Base-by-base conservation (phyloP, 1,139 yeast species). In the Geotrichum reessii region DNA sequence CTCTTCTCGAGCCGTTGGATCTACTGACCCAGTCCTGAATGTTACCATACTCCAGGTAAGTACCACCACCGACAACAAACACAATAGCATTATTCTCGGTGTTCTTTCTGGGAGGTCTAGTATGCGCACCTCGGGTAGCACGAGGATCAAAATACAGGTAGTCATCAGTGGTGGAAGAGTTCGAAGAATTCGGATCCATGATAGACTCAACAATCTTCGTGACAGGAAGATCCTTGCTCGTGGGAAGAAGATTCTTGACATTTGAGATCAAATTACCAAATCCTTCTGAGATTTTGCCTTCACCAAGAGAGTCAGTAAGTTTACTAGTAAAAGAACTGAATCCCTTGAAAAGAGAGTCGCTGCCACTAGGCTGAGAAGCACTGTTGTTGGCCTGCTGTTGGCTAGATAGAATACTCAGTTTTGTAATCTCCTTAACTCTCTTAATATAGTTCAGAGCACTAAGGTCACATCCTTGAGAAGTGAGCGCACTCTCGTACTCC, bases 31-130 rank as follows among this genome's bases (percentile, higher is more conserved):
- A 92, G 71, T 93, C 97, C 72, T 89, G 96, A 66, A 93, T 79
- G 69, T 92, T 92, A 64, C 92, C 95, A 70, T 93, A 93, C 74
- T 93, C 99, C 64, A 89, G 76, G 70, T 91, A 93, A 72, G 89
- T 92, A 53, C 98, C 99, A 40, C 99, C 99, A 22, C 99, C 99
- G 61, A 95, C 92, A 55, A 91, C 88, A 71, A 93, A 95, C 19
- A 93, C 96, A 58, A 89, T 76, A 2, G 96, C 84, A 65, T 90
- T 95, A 62, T 82, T 84, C 70, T 88, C 90, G 14, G 85, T 77
- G 67, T 86, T 91, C 69, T 96, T 83, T 71, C 85, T 87, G 44
- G 98, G 97, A 48, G 92, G 95, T 66, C 87, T 85, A 7, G 96
- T 82, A 66, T 87, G 92, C 1, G 96, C 86, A 3, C 98, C 98